Evolutionary conservation across 1,284 basidiomycete species (phyloP), one percentile per base, ranked within the genome.

Genomic region (Testicularia cyperi): DNA sequence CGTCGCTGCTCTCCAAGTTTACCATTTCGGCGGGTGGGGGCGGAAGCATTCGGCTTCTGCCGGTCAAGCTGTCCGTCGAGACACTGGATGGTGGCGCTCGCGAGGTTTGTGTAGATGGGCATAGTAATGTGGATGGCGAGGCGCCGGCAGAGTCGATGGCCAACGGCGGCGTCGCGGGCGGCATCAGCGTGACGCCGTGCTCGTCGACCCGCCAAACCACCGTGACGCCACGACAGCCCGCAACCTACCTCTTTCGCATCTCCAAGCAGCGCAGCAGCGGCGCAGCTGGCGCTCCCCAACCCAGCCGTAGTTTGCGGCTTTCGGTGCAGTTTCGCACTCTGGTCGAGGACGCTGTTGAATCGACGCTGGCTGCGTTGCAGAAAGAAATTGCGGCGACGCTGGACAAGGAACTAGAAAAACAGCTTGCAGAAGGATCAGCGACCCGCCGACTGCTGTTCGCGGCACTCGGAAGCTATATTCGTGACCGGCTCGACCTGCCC

Each of bases 1-100:
- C 48, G 2, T 37, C 35, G 15, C 44, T 76, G 10, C 40, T 74
- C 6, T 70, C 63, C 27, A 72, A 69, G 19, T 72, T 72, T 37
- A 57, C 64, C 30, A 63, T 72, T 38, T 57, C 53, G 3, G 52
- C 68, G 1, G 68, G 56, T 4, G 52, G 56, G 4, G 41, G 30
- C 30, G 56, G 47, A 2, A 51, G 45, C 9, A 34, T 70, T n/a
- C 38, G 60, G 3, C 20, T 72, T 7, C 39, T 36, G n/a, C 40
- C 41, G 0, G 60, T 63, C 3, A 25, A 30, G 3, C 43, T 72
- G 16, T 34, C 26, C 2, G 32, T 36, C 15, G 67, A 65, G n/a
- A n/a, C n/a, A n/a, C n/a, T n/a, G n/a, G n/a, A n/a, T n/a, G n/a
- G n/a, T n/a, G n/a, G n/a, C n/a, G n/a, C n/a, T n/a, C n/a, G n/a